Conservation (phyloP, 164 flowering plant genomes). For the Aristolochia californica region DNA sequence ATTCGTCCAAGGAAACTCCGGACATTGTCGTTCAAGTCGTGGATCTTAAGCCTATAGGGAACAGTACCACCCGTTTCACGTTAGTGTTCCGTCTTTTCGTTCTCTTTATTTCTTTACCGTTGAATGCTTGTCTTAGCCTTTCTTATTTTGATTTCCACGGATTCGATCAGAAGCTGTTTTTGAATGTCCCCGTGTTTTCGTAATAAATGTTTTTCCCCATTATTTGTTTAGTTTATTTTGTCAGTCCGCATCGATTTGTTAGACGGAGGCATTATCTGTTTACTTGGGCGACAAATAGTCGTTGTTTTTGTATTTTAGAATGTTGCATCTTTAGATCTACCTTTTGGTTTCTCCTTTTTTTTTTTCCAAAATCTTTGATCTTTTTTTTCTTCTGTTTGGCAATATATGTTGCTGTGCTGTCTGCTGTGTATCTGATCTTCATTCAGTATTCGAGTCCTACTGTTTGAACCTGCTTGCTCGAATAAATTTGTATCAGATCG, state of each 20-base stretch:
- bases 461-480: too few relatives aligned
- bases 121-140: background rate
- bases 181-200: background rate
- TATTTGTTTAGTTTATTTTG: background rate
- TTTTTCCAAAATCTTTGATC: too few relatives aligned
- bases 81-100: slow-evolving; percentile 14
- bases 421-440: too few relatives aligned
- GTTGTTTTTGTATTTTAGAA: too few relatives aligned
- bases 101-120: background rate
- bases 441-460: too few relatives aligned
- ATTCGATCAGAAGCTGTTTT: background rate
- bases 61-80: slow-evolving; percentile 37
- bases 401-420: too few relatives aligned
- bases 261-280: too few relatives aligned
- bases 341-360: too few relatives aligned
- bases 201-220: background rate
- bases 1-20: slow-evolving; percentile 40
- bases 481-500: too few relatives aligned
- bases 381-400: too few relatives aligned
- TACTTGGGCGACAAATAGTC: too few relatives aligned
- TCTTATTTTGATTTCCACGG: background rate
- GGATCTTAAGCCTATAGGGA: slow-evolving; percentile 73
- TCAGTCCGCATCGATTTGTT: background rate
- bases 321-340: too few relatives aligned
- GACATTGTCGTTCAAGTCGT: slow-evolving; percentile 67